Conservation (phyloP, 345 rosid species). For the Kandelia obovata region DNA sequence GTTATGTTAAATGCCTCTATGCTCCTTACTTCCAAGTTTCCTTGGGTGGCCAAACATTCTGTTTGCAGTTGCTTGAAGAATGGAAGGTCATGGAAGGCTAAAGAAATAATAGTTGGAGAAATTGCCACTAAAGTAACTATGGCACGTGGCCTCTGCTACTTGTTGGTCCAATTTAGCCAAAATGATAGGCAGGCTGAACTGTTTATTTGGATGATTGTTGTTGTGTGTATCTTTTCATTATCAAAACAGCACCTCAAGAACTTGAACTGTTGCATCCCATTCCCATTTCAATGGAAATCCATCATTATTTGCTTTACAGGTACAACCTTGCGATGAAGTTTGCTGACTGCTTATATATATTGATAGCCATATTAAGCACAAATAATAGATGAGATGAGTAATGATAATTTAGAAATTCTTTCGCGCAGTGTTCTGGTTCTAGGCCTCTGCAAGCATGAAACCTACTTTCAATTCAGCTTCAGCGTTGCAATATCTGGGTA, state of each 20-base stretch:
- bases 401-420: neutral
- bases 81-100: neutral
- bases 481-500: neutral
- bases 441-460: neutral
- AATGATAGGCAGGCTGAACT: neutral
- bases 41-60: neutral
- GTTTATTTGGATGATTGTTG: conserved; percentile 15
- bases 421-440: neutral
- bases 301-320: conserved; percentile 4
- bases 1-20: neutral
- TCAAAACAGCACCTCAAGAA: conserved; percentile 3
- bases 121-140: neutral
- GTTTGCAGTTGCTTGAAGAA: neutral
- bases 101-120: neutral
- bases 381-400: no score
- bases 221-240: conserved; percentile 20
- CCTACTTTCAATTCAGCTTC: neutral
- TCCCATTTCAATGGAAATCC: conserved; percentile 15
- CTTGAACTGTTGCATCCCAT: conserved; percentile 5
- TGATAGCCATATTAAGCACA: no score
- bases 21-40: neutral
- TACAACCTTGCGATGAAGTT: conserved; percentile 2
- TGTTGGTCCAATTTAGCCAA: neutral
- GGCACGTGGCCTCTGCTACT: neutral
- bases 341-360: neutral